A percentile compares a stretch with the other conserved stretches of the same genome.
phyloP scores from a whole-genome alignment of 192 early-diverging fungal species.

The Chytriomyces sp. region DNA sequence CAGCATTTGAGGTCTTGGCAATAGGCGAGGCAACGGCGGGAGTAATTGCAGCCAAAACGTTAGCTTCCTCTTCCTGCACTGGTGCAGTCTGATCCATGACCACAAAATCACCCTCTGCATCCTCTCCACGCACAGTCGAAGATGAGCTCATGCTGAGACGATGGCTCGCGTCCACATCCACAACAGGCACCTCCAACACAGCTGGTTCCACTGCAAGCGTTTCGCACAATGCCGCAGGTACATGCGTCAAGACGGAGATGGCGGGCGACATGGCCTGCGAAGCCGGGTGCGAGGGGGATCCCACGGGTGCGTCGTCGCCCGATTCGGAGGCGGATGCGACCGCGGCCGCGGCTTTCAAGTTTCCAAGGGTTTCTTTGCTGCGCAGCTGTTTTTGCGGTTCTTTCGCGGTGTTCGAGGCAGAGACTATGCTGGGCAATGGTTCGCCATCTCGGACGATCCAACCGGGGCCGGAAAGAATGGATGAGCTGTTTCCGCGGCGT shows the following conservation, averaged over 20 bases:
- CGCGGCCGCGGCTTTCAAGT: not conserved
- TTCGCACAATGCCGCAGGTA: not conserved
- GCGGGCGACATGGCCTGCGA: not conserved
- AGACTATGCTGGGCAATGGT: not conserved
- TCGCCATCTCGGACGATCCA: slow-evolving; percentile 18
- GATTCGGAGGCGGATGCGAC: not conserved
- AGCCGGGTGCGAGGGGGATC: not conserved
- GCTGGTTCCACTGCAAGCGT: not conserved
- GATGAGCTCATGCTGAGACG: not conserved
- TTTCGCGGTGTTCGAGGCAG: not conserved
- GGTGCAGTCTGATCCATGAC: not conserved
- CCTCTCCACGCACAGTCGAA: not conserved
- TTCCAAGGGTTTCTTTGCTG: not conserved
- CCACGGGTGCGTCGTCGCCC: not conserved
- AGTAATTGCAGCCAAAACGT: not conserved
- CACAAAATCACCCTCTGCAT: slow-evolving; percentile 8
- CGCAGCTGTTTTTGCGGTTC: not conserved
- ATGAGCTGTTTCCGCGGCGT: not conserved
- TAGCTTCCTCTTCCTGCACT: not conserved
- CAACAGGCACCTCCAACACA: not conserved
- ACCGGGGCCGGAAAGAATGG: slow-evolving; percentile 25
- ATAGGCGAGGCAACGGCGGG: too few relatives aligned
- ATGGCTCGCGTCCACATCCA: not conserved
- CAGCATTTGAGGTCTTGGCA: too few relatives aligned
- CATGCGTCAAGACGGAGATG: not conserved